Base-by-base conservation (phyloP, 2,329 filamentous ascomycete genomes). In the Colletotrichum aenigma region DNA sequence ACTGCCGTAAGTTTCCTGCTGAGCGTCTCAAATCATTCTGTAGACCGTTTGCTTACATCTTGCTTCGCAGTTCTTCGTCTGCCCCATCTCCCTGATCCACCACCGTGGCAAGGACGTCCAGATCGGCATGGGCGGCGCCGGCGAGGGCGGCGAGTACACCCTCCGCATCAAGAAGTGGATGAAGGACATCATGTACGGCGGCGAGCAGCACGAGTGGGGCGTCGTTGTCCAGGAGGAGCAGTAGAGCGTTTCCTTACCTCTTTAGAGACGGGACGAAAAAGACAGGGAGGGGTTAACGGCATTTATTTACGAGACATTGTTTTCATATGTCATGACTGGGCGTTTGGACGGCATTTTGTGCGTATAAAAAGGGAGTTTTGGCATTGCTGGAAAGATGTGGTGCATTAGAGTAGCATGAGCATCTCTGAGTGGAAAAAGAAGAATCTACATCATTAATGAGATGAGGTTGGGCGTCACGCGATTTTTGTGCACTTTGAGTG, bases 181-280 rank as follows among this genome's bases (percentile, higher is more conserved):
- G 78, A 87, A 88, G 78, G 91, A 93, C 78, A 94, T 96, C 85
- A 95, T 95, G 92, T 95, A 93, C 83, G 94, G 94, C 76, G 89
- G 89, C 74, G 91, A 89, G 81, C 81, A 92, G 74, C 93, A 95
- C 82, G 86, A 90, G 64, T 96, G 94, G 93, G 92, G 90, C 43
- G 89, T 94, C 71, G 88, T 94, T 43, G 88, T 96, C 43, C 86
- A 91, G 68, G 92, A 94, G 83, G 89, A 92, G 81, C 80, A 87
- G 81, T 86, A 83, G 58, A 61, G 0, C 10, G n/a, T 0, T 21
- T n/a, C 2, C 28, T 0, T 36, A 2, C 43, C 43, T 52, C 43
- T 21, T 13, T 13, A 52, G 43, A 52, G 43, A 52, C 43, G 30
- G 58, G 7, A 36, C 13, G n/a, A 36, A 18, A 21, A 34, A 32